Evolutionary conservation across 805 yeast species (phyloP), one percentile per base, ranked within the genome.

Genomic region (Candida michaelii): DNA sequence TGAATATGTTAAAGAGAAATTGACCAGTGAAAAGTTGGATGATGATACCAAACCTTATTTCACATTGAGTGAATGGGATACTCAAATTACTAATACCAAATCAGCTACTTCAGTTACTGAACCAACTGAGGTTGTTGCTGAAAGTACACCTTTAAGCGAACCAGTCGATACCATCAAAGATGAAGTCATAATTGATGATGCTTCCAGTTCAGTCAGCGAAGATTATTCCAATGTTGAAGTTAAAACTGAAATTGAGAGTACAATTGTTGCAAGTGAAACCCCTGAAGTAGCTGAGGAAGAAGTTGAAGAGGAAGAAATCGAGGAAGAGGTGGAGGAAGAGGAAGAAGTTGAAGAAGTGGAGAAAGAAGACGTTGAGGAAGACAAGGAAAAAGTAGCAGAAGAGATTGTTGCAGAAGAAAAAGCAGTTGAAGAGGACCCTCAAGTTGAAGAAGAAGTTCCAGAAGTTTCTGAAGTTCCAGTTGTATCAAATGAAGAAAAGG

Each of bases 1-100:
- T 29, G 59, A 56, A 1, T 43, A 57, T 19, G 37, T 63, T n/a
- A 63, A 60, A 46, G 63, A 59, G 12, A 65, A 62, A 36, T 34
- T 64, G 12, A 50, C 46, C 7, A 54, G 51, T 17, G 61, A 55
- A 14, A 54, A 54, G 31, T 47, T 50, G 18, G 59, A 57, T 18
- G 59, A 51, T 39, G 61, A 54, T 15, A 21, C 23, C 5, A 54
- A 50, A 36, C 49, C 51, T 17, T 55, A 55, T 36, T 61, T 58
- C 40, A 54, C 54, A 8, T 51, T 54, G 47, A 51, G 48, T 38
- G 57, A 54, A 27, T 60, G 60, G 40, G 41, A 30, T 24, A 27
- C 23, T n/a, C 33, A 34, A 15, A 10, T 27, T 15, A 15, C 36
- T 13, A 30, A 14, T 25, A 19, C 31, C 5, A 36, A 16, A 14